A percentile compares a stretch with the other conserved stretches of the same genome.
phyloP scores from a whole-genome alignment of 441 rosid species.

The Corymbia citriodora region DNA sequence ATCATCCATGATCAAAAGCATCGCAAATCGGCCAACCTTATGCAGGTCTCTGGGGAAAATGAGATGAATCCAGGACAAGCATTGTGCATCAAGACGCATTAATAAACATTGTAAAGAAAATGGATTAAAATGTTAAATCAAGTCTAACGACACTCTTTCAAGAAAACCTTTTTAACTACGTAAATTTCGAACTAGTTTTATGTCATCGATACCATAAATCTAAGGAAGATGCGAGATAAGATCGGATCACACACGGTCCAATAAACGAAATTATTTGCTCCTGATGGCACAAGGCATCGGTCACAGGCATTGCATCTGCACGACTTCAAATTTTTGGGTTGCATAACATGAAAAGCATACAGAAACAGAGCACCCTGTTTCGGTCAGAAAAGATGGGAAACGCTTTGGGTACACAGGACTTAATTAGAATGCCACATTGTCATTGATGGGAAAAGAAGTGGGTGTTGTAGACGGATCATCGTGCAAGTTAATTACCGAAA shows the following conservation, averaged over 20 bases:
- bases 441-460: not conserved
- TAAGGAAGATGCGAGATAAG: too few species aligned
- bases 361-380: not conserved
- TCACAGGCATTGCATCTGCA: not conserved
- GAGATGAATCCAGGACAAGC: not conserved
- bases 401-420: not conserved
- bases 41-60: not conserved
- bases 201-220: too few species aligned
- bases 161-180: too few species aligned
- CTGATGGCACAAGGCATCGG: too few species aligned
- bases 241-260: too few species aligned
- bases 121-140: not conserved
- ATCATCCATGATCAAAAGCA: not conserved
- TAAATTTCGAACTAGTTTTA: too few species aligned
- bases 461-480: not conserved
- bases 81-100: too few species aligned
- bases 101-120: not conserved
- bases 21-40: not conserved
- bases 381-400: not conserved
- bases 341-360: not conserved
- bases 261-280: too few species aligned
- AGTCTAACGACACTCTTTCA: too few species aligned
- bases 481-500: not conserved
- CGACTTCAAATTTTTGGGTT: not conserved
- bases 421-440: not conserved